Evolutionary conservation across 1,139 yeast genomes (phyloP), one percentile per base, ranked within the genome.

Genomic region (Debaryomyces subglobosus): DNA sequence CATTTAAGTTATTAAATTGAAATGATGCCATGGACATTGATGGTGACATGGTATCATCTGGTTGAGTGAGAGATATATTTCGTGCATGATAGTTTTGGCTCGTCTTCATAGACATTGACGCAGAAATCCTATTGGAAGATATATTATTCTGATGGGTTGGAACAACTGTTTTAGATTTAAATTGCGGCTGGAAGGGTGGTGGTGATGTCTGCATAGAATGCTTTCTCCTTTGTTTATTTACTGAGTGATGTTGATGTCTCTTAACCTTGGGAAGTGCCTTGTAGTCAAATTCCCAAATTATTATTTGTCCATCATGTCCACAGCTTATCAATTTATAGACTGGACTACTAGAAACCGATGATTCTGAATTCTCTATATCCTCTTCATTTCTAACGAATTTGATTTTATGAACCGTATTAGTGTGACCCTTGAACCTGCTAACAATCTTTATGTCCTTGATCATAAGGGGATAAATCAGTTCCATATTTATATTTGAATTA

Each of bases 201-300:
- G 52, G 53, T 39, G 55, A 53, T 24, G 53, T 39, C 23, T 55
- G 53, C 3, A 10, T 48, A 39, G 36, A 51, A 46, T 36, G 50
- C 43, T 18, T 51, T 36, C 40, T 47, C 27, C 44, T 49, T 12
- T 39, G 23, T n/a, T 30, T 38, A 24, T 13, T 34, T 7, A 33
- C 24, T 20, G 30, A 27, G 10, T 21, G 40, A 24, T 38, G 50
- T 40, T 38, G n/a, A n/a, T n/a, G 40, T 32, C 49, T 56, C 51
- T 78, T 79, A 10, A 77, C 65, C 49, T 76, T 77, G 1, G 85
- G 82, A 39, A 86, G 64, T 10, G 84, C 79, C 57, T 79, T 74
- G 38, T 87, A 86, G 46, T 84, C 82, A 62, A 88, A 85, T 57
- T 88, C 95, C 89, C 92, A 88, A 27, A 86, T 68, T 32, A 85